A percentile compares a stretch with the other conserved stretches of the same genome.
Conservation (phyloP, 371 early-diverging fungal species). For the Homolaphlyctis polyrhiza region DNA sequence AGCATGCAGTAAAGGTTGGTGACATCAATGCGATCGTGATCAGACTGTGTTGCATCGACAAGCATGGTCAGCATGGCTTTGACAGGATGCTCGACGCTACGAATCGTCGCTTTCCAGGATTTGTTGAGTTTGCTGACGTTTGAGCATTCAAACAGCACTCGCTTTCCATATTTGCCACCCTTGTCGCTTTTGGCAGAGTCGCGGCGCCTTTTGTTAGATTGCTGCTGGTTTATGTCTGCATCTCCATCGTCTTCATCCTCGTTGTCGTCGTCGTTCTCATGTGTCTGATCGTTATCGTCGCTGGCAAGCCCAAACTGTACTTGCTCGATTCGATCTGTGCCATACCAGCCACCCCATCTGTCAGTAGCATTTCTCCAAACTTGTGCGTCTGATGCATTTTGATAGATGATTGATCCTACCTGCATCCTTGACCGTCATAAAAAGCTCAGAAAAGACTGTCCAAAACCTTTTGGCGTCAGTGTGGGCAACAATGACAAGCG, state of each 20-base stretch:
- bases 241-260: background rate
- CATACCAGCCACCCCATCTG: too few species aligned
- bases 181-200: too few species aligned
- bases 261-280: background rate
- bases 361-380: too few species aligned
- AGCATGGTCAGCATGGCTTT: background rate
- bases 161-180: too few species aligned
- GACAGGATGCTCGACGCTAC: background rate
- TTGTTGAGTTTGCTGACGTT: background rate
- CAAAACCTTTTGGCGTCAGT: conserved; percentile 8
- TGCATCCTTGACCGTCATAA: too few species aligned
- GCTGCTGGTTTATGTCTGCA: background rate
- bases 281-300: background rate
- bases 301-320: too few species aligned
- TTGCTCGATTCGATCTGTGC: too few species aligned
- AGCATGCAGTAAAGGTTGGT: conserved; percentile 65
- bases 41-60: background rate
- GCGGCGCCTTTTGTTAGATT: background rate
- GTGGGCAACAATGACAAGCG: conserved; percentile 49
- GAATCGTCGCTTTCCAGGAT: background rate
- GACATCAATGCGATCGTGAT: conserved; percentile 18
- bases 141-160: background rate
- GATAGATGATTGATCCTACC: too few species aligned
- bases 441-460: conserved; percentile 5
- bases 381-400: too few species aligned